Evolutionary conservation across 495 filamentous ascomycete genomes (phyloP).

Genomic region (Rhypophila decipiens): DNA sequence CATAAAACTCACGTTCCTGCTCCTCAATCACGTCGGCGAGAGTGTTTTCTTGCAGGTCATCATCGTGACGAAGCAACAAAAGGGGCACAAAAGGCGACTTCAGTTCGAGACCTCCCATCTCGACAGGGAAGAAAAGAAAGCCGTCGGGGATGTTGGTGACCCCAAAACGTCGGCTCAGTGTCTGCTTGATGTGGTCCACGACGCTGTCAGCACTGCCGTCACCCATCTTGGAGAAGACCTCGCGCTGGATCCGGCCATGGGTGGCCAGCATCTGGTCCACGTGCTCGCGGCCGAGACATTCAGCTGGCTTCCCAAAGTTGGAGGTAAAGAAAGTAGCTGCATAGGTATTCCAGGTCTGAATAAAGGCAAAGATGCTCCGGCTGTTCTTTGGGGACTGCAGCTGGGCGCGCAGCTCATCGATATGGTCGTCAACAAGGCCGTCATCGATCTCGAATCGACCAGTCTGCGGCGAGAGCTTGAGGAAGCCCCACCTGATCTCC

Average conservation of each 20-base stretch:
- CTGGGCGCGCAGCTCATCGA: slow-evolving; percentile 51
- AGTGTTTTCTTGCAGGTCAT: slow-evolving; percentile 2
- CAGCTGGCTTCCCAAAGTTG: slow-evolving; percentile 57
- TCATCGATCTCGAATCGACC: slow-evolving; percentile 58
- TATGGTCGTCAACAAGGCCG: slow-evolving; percentile 53
- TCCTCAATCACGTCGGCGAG: slow-evolving; percentile 11
- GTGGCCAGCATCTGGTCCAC: slow-evolving; percentile 58
- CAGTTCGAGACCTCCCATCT: slow-evolving; percentile 50
- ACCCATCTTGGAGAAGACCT: slow-evolving; percentile 31
- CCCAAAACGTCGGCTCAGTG: slow-evolving; percentile 48
- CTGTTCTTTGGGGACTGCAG: slow-evolving; percentile 35
- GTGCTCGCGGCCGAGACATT: slow-evolving; percentile 56
- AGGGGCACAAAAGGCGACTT: slow-evolving; percentile 45
- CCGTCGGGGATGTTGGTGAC: slow-evolving; percentile 54
- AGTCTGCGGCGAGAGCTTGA: slow-evolving; percentile 47
- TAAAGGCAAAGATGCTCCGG: slow-evolving; percentile 53
- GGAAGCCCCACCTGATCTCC: slow-evolving; percentile 57
- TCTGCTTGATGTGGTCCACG: slow-evolving; percentile 35
- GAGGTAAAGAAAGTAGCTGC: slow-evolving; percentile 57
- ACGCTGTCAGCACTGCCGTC: slow-evolving; percentile 8
- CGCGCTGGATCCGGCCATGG: slow-evolving; percentile 50
- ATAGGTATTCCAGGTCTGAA: slow-evolving; percentile 61
- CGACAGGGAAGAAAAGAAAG: slow-evolving; percentile 52
- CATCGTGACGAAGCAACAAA: slow-evolving; percentile 9
- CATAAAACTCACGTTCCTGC: slow-evolving; percentile 35